phyloP scores from a whole-genome alignment of 164 flowering plant genomes.

The Tetracentron sinense region DNA sequence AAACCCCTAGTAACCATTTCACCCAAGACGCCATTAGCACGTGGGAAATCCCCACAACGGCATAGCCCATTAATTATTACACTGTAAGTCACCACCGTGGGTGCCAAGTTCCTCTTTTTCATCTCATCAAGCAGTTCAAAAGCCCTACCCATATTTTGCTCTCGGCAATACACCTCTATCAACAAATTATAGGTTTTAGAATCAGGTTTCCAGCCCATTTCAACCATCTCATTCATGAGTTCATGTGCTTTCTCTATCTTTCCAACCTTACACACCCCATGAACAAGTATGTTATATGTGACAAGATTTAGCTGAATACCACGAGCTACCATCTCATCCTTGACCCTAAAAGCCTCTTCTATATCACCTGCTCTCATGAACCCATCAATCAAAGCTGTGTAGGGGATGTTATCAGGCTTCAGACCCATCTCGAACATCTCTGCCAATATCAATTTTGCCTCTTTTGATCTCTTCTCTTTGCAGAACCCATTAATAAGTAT shows the following conservation, averaged over 20 bases:
- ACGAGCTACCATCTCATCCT: slow-evolving; percentile 46
- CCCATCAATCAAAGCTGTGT: slow-evolving; percentile 52
- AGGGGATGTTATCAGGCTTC: slow-evolving; percentile 29
- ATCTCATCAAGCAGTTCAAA: slow-evolving; percentile 47
- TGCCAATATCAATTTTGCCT: slow-evolving; percentile 33
- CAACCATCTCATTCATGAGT: slow-evolving; percentile 50
- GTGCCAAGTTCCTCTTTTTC: slow-evolving; percentile 41
- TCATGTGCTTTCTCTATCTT: slow-evolving; percentile 43
- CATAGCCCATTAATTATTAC: slow-evolving; percentile 52
- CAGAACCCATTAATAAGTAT: slow-evolving; percentile 46
- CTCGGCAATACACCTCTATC: slow-evolving; percentile 52
- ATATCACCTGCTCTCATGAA: slow-evolving; percentile 49
- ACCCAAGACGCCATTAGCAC: slow-evolving; percentile 33
- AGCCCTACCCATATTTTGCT: slow-evolving; percentile 31
- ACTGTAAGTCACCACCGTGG: slow-evolving; percentile 36
- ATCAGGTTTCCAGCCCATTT: slow-evolving; percentile 39
- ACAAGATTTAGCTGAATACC: slow-evolving; percentile 38
- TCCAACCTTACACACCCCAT: slow-evolving; percentile 52
- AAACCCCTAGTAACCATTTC: slow-evolving; percentile 39
- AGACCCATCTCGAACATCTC: slow-evolving; percentile 48
- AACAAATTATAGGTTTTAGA: slow-evolving; percentile 36
- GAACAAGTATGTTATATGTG: slow-evolving; percentile 43
- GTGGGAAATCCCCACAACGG: slow-evolving; percentile 34
- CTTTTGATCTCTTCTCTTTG: slow-evolving; percentile 32
- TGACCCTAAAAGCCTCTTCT: slow-evolving; percentile 44